These are phyloP conservation scores for Penicillium fimorum DNA, from an alignment of 495 filamentous ascomycete species.

Conservation along the genomic window DNA sequence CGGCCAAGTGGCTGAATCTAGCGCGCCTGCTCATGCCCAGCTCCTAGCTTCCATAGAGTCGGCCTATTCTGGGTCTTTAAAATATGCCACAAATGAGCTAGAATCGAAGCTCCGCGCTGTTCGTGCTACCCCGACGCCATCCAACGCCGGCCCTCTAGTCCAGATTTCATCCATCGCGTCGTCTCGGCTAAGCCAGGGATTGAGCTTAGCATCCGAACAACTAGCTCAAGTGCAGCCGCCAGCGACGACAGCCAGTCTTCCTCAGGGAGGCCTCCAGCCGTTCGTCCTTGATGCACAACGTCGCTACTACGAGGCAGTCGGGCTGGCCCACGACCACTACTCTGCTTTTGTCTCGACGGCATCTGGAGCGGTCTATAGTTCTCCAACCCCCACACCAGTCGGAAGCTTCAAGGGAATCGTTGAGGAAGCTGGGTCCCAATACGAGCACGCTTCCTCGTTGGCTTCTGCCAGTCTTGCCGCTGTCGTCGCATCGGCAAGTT, in stretches of 20 bases:
- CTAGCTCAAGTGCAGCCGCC: slow-evolving; percentile 59
- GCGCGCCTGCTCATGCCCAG: slow-evolving; percentile 58
- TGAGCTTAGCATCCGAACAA: slow-evolving; percentile 63
- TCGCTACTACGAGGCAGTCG: slow-evolving; percentile 75
- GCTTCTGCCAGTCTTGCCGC: slow-evolving; percentile 50
- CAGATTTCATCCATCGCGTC: slow-evolving; percentile 65
- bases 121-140: slow-evolving; percentile 34
- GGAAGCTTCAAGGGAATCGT: slow-evolving; percentile 36
- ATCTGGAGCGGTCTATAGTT: slow-evolving; percentile 54
- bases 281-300: slow-evolving; percentile 60
- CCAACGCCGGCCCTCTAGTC: slow-evolving; percentile 48
- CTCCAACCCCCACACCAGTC: slow-evolving; percentile 45
- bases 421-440: slow-evolving; percentile 47
- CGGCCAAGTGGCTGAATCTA: slow-evolving; percentile 63
- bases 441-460: slow-evolving; percentile 44
- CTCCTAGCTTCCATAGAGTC: slow-evolving; percentile 65
- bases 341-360: slow-evolving; percentile 69
- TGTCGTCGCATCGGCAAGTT: slow-evolving; percentile 47
- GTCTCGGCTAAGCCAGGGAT: slow-evolving; percentile 60
- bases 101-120: slow-evolving; percentile 29
- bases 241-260: slow-evolving; percentile 55
- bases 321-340: slow-evolving; percentile 74
- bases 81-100: slow-evolving; percentile 57
- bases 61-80: slow-evolving; percentile 65
- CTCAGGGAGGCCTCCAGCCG: slow-evolving; percentile 46